Percentiles rank a stretch among this genome's conserved stretches.
These are phyloP conservation scores for Porpolomopsis calyptriformis DNA, from an alignment of 768 basidiomycete genomes.

Conservation along the genomic window DNA sequence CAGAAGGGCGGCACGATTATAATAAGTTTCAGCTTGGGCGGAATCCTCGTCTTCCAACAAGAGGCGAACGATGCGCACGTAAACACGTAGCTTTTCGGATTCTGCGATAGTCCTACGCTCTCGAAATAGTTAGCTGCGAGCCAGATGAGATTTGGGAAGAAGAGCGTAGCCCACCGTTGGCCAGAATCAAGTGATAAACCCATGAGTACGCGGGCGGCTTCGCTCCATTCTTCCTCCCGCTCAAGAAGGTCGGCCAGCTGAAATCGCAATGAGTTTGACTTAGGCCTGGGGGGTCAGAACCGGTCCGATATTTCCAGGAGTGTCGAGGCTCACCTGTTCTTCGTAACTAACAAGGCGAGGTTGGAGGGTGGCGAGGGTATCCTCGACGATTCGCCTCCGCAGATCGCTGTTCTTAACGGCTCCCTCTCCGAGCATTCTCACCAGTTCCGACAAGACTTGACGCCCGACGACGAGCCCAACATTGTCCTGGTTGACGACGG, in stretches of 20 bases:
- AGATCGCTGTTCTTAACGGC: conserved; percentile 42
- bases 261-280: conserved; percentile 79
- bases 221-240: conserved; percentile 85
- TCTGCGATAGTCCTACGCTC: conserved; percentile 50
- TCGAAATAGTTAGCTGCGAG: background rate
- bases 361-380: conserved; percentile 59
- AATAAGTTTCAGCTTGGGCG: conserved; percentile 95
- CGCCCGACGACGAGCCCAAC: conserved; percentile 82
- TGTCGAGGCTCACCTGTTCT: conserved; percentile 62
- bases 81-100: conserved; percentile 79
- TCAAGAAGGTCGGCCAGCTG: conserved; percentile 89
- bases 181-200: conserved; percentile 86
- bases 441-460: conserved; percentile 78
- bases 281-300: background rate
- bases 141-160: background rate
- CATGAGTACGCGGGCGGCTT: conserved; percentile 86
- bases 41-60: conserved; percentile 95
- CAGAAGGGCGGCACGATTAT: conserved; percentile 88
- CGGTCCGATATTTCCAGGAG: background rate
- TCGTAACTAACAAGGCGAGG: conserved; percentile 85
- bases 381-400: conserved; percentile 65
- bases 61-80: conserved; percentile 89
- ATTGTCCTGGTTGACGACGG: conserved; percentile 72
- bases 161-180: conserved; percentile 47
- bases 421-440: conserved; percentile 53